A percentile compares a stretch with the other conserved stretches of the same genome.
Evolutionary conservation across 2,329 filamentous ascomycete genomes (phyloP).

Genomic region (Phialophora tarda): DNA sequence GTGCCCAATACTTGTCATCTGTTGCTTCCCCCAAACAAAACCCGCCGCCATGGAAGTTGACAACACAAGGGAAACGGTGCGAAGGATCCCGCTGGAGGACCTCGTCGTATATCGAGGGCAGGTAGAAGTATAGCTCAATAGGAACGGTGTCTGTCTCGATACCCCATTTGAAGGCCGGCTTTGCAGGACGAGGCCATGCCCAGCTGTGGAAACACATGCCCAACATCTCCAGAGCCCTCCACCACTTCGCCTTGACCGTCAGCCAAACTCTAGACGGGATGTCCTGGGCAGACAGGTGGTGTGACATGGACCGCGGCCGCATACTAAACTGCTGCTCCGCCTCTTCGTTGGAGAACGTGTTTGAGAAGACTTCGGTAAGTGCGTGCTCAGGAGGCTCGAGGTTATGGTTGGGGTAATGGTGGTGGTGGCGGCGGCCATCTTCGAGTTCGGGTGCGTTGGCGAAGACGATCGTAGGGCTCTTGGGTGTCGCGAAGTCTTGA

Average conservation of each 20-base stretch:
- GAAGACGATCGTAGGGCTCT: slow-evolving; percentile 24
- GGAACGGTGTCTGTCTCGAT: slow-evolving; percentile 59
- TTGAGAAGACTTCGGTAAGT: slow-evolving; percentile 24
- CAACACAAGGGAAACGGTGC: slow-evolving; percentile 61
- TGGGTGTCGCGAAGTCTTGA: slow-evolving; percentile 33
- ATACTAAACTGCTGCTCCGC: slow-evolving; percentile 14
- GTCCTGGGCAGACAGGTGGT: slow-evolving; percentile 35
- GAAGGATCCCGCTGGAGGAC: slow-evolving; percentile 44
- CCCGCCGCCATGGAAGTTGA: slow-evolving; percentile 70
- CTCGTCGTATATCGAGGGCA: slow-evolving; percentile 52
- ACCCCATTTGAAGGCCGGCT: slow-evolving; percentile 63
- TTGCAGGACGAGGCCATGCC: slow-evolving; percentile 64
- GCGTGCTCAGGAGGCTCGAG: slow-evolving; percentile 27
- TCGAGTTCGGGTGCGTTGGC: slow-evolving; percentile 21
- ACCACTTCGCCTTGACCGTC: slow-evolving; percentile 67
- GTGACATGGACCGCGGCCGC: slow-evolving; percentile 38
- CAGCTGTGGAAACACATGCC: slow-evolving; percentile 72
- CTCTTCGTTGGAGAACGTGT: slow-evolving; percentile 20
- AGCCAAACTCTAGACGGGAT: slow-evolving; percentile 61
- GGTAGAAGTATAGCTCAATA: slow-evolving; percentile 66
- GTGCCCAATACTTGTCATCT: slow-evolving; percentile 67
- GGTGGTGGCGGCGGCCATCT: slow-evolving; percentile 4
- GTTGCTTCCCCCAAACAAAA: slow-evolving; percentile 65
- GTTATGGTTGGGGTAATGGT: not conserved
- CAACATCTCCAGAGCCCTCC: slow-evolving; percentile 70